Evolutionary conservation across 2,329 filamentous ascomycete genomes (phyloP).

Genomic region (Zarea fungicola): DNA sequence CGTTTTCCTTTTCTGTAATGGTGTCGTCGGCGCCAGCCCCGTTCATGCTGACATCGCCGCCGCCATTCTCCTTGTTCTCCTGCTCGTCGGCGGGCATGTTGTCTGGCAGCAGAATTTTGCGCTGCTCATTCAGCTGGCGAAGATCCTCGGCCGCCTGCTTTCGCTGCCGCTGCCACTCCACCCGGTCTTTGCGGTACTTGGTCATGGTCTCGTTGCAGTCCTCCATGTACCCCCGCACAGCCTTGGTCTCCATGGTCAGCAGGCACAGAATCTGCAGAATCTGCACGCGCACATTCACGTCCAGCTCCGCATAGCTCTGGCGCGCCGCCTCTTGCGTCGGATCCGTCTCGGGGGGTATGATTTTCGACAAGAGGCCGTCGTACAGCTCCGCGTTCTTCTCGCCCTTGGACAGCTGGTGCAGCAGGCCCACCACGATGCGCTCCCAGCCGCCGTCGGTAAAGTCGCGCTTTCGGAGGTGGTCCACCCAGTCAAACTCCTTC

Average conservation of each 20-base stretch:
- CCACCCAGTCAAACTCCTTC: conserved; percentile 73
- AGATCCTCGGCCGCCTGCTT: conserved; percentile 66
- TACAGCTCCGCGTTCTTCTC: conserved; percentile 65
- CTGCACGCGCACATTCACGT: conserved; percentile 76
- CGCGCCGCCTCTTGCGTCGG: conserved; percentile 70
- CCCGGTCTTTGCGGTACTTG: conserved; percentile 88
- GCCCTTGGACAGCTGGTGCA: conserved; percentile 78
- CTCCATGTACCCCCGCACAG: conserved; percentile 82
- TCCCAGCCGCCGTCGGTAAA: conserved; percentile 91
- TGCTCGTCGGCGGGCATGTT: conserved; percentile 59
- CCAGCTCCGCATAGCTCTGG: conserved; percentile 66
- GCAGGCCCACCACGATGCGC: conserved; percentile 76
- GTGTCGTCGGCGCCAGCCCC: conserved; percentile 65
- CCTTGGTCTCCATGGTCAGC: conserved; percentile 79
- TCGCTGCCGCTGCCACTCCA: conserved; percentile 79
- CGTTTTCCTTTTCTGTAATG: conserved; percentile 38
- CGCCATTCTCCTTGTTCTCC: conserved; percentile 40
- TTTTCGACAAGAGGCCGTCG: conserved; percentile 70
- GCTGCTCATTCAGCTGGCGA: conserved; percentile 64
- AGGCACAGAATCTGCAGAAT: conserved; percentile 82
- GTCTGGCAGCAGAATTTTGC: conserved; percentile 67
- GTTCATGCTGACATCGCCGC: conserved; percentile 55
- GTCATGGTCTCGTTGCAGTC: conserved; percentile 94
- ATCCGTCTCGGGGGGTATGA: conserved; percentile 74
- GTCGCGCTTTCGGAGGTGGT: conserved; percentile 74